phyloP scores from a whole-genome alignment of 805 yeast genomes.

The Kluyveromyces lactis region DNA sequence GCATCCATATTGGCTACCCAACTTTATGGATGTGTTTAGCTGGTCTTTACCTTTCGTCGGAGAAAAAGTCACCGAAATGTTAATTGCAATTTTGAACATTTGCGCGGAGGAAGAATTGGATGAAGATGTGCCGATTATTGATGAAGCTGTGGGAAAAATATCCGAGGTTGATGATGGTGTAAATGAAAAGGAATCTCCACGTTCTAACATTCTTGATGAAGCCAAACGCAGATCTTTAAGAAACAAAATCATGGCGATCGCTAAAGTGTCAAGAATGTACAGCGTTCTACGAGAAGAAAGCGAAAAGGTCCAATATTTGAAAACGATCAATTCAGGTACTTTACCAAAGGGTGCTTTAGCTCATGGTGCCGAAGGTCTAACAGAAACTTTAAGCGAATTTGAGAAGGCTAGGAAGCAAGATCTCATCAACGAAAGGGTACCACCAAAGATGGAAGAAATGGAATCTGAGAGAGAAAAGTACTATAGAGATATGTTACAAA shows the following conservation, averaged over 20 bases:
- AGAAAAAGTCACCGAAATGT: slow-evolving; percentile 89
- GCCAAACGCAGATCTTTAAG: slow-evolving; percentile 49
- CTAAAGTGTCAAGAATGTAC: slow-evolving; percentile 91
- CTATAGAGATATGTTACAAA: slow-evolving; percentile 33
- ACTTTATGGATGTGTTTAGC: slow-evolving; percentile 93
- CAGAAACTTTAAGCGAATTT: slow-evolving; percentile 58
- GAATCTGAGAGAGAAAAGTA: slow-evolving; percentile 37
- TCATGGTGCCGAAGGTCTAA: slow-evolving; percentile 75
- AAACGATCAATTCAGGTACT: slow-evolving; percentile 61
- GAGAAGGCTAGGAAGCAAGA: slow-evolving; percentile 81
- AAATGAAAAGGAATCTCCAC: slow-evolving; percentile 1
- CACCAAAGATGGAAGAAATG: slow-evolving; percentile 64
- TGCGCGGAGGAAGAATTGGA: slow-evolving; percentile 94
- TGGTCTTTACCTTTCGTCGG: slow-evolving; percentile 98
- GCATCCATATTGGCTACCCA: slow-evolving; percentile 96
- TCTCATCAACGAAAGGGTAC: slow-evolving; percentile 75
- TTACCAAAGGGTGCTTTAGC: slow-evolving; percentile 81
- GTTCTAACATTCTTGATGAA: slow-evolving; percentile 19
- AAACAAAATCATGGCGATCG: slow-evolving; percentile 89
- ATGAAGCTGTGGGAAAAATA: slow-evolving; percentile 30
- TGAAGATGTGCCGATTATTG: slow-evolving; percentile 53
- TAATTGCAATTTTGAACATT: slow-evolving; percentile 79
- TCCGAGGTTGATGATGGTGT: slow-evolving; percentile 7
- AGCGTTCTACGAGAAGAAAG: slow-evolving; percentile 80
- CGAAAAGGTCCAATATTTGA: slow-evolving; percentile 75